These are phyloP conservation scores for Nymphaea thermarum DNA, from an alignment of 164 flowering plant species.

Conservation along the genomic window DNA sequence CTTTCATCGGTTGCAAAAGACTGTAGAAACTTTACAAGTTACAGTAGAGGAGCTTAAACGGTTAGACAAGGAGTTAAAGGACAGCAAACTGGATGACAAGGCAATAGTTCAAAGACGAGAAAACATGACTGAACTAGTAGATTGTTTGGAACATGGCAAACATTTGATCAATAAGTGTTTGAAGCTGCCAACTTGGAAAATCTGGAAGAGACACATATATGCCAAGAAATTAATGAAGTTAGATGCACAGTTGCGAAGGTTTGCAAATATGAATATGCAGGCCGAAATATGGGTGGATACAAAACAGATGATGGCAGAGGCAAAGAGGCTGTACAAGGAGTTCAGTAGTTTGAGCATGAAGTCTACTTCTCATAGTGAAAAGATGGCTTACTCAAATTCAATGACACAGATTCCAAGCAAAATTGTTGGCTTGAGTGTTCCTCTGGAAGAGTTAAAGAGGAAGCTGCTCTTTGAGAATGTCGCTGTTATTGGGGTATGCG, in stretches of 20 bases:
- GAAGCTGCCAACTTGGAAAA: background rate
- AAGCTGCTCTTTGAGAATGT: background rate
- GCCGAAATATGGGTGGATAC: background rate
- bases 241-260: background rate
- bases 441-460: background rate
- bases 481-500: background rate
- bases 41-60: too few relatives aligned
- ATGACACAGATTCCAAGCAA: too few relatives aligned
- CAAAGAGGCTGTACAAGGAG: background rate
- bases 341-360: too few relatives aligned
- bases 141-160: background rate
- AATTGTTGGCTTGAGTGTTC: background rate
- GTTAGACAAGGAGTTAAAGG: too few relatives aligned
- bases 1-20: too few relatives aligned
- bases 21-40: too few relatives aligned
- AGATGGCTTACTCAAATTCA: too few relatives aligned
- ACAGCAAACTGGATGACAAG: too few relatives aligned
- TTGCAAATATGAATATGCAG: background rate
- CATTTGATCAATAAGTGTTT: background rate
- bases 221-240: background rate
- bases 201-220: background rate
- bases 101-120: too few relatives aligned
- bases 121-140: too few relatives aligned
- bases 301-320: background rate
- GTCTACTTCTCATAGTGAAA: too few relatives aligned